Evolutionary conservation across 1,139 yeast genomes (phyloP).

Genomic region (Lodderomyces metapsilosis): DNA sequence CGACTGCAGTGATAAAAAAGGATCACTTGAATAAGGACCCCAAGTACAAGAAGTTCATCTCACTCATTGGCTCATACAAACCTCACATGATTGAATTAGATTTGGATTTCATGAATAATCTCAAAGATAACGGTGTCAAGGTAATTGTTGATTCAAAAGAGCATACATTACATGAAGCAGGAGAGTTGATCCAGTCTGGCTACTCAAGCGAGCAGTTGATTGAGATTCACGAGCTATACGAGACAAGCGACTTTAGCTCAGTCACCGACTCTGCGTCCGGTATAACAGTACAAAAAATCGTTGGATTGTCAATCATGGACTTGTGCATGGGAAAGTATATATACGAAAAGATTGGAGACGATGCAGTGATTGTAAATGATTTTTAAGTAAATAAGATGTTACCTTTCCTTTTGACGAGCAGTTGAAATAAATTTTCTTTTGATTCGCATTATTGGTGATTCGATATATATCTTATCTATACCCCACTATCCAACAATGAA

Average conservation of each 20-base stretch:
- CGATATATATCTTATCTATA: neutral
- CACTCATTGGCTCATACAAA: constrained; percentile 67
- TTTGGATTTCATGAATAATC: constrained; percentile 30
- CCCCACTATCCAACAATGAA: too few relatives aligned
- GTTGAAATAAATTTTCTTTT: too few relatives aligned
- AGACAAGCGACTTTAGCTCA: constrained; percentile 10
- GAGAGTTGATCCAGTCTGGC: constrained; percentile 54
- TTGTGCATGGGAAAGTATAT: constrained; percentile 41
- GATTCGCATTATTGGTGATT: neutral
- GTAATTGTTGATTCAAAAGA: constrained; percentile 61
- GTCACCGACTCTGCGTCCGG: constrained; percentile 17
- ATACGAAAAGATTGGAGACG: constrained; percentile 15
- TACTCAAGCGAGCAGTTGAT: constrained; percentile 36
- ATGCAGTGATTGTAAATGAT: constrained; percentile 13
- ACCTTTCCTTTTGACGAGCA: too few relatives aligned
- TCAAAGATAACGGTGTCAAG: constrained; percentile 21
- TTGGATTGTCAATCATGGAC: constrained; percentile 65
- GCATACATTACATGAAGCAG: constrained; percentile 61
- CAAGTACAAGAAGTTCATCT: constrained; percentile 40
- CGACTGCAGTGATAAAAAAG: constrained; percentile 43
- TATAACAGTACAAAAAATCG: constrained; percentile 50
- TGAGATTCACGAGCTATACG: constrained; percentile 42
- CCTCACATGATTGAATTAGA: constrained; percentile 70
- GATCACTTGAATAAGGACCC: constrained; percentile 32
- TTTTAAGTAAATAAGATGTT: constrained; percentile 9